These are phyloP conservation scores for Monilinia vaccinii-corymbosi DNA, from an alignment of 2,329 filamentous ascomycete genomes.

Conservation along the genomic window DNA sequence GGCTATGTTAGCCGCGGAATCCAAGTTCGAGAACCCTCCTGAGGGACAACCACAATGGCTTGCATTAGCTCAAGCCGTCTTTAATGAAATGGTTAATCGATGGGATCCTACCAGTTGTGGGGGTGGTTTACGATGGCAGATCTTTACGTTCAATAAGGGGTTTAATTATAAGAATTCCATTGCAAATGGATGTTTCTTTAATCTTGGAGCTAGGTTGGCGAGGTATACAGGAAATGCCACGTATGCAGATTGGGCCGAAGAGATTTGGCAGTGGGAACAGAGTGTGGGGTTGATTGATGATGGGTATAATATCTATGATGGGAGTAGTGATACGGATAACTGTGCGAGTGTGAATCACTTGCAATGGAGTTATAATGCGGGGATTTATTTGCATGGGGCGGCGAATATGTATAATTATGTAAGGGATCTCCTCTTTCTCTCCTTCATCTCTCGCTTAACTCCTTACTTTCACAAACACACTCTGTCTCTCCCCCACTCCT, in stretches of 20 bases:
- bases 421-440: constrained; percentile 15
- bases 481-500: not conserved
- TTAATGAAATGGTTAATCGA: constrained; percentile 64
- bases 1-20: constrained; percentile 61
- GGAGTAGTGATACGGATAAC: constrained; percentile 45
- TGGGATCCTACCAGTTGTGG: constrained; percentile 62
- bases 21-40: constrained; percentile 49
- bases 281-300: constrained; percentile 48
- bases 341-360: constrained; percentile 51
- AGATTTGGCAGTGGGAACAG: constrained; percentile 60
- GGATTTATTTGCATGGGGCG: constrained; percentile 54
- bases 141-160: constrained; percentile 71
- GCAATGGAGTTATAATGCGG: constrained; percentile 62
- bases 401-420: constrained; percentile 40
- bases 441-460: not conserved
- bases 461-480: not conserved
- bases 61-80: constrained; percentile 66
- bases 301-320: constrained; percentile 48
- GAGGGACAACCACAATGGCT: constrained; percentile 53
- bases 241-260: constrained; percentile 71
- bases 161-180: constrained; percentile 68
- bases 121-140: constrained; percentile 76
- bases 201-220: constrained; percentile 55
- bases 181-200: constrained; percentile 53
- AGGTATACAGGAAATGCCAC: constrained; percentile 68